These are phyloP conservation scores for Colletotrichum tanaceti DNA, from an alignment of 2,329 filamentous ascomycete species.

Conservation along the genomic window DNA sequence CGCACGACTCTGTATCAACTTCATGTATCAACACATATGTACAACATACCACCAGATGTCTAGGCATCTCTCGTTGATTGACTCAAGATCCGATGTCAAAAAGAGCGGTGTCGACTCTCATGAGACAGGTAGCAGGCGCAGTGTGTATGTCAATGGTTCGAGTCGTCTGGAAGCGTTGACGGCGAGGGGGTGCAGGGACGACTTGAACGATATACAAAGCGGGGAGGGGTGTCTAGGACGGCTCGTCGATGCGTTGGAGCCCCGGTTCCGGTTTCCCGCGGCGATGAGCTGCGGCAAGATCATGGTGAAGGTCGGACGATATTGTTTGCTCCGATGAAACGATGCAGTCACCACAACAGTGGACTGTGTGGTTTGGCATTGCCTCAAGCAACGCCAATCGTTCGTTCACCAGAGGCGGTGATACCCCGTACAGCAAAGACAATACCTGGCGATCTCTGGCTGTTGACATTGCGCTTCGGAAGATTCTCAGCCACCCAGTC, in stretches of 20 bases:
- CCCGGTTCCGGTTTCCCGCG: no score
- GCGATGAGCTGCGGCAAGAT: no score
- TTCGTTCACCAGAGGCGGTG: background rate
- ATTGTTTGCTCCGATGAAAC: no score
- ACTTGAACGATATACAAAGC: no score
- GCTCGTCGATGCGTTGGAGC: no score
- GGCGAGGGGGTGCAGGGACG: no score
- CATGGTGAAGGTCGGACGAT: no score
- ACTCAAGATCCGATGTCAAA: background rate
- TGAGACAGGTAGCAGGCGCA: background rate
- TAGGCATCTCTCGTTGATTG: background rate
- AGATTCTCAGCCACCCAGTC: background rate
- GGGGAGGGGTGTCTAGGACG: background rate
- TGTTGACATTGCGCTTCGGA: background rate
- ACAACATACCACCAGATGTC: conserved; percentile 25
- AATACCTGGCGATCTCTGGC: background rate
- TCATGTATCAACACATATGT: conserved; percentile 1
- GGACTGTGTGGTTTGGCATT: no score
- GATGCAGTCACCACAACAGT: no score
- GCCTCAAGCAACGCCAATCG: background rate
- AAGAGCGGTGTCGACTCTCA: background rate
- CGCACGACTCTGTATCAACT: conserved; percentile 30
- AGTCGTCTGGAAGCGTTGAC: background rate
- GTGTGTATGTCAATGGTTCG: background rate
- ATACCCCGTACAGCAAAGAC: background rate